Evolutionary conservation across 2,329 filamentous ascomycete species (phyloP).

Genomic region (Pochonia chlamydosporia): DNA sequence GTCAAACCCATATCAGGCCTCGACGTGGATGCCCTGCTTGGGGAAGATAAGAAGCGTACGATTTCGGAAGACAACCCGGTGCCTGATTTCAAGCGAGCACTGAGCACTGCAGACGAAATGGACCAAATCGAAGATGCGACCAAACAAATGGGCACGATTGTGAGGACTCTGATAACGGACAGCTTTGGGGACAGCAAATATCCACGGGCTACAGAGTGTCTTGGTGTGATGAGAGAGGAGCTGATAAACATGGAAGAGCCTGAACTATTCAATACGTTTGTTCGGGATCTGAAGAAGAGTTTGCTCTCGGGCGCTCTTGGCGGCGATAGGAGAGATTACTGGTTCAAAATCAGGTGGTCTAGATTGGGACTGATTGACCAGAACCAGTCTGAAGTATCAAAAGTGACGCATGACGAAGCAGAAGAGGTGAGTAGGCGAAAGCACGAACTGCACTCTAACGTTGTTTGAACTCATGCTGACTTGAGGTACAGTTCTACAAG

Average conservation of each 20-base stretch:
- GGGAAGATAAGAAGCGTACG: slow-evolving; percentile 36
- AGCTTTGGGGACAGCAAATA: slow-evolving; percentile 75
- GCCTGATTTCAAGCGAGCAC: slow-evolving; percentile 81
- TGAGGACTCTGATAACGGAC: slow-evolving; percentile 61
- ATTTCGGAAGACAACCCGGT: slow-evolving; percentile 68
- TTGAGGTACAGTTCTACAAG: slow-evolving; percentile 27
- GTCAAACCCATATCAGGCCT: slow-evolving; percentile 85
- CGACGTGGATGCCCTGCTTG: slow-evolving; percentile 77
- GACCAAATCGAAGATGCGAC: slow-evolving; percentile 60
- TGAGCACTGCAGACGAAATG: slow-evolving; percentile 55
- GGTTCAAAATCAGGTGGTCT: slow-evolving; percentile 64
- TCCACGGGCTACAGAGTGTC: slow-evolving; percentile 64
- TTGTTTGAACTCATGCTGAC: slow-evolving; percentile 17
- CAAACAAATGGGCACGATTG: slow-evolving; percentile 68
- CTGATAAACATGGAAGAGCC: slow-evolving; percentile 72
- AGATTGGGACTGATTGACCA: slow-evolving; percentile 69
- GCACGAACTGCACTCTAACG: background rate
- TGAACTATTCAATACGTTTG: slow-evolving; percentile 67
- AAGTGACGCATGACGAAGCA: slow-evolving; percentile 66
- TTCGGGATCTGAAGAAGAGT: slow-evolving; percentile 65
- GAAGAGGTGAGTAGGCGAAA: slow-evolving; percentile 41
- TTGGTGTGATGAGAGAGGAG: slow-evolving; percentile 74
- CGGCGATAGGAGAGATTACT: slow-evolving; percentile 76
- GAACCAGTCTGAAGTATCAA: slow-evolving; percentile 55
- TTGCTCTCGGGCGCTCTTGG: slow-evolving; percentile 64